phyloP scores from a whole-genome alignment of 768 basidiomycete species.

The Zangia roseola region DNA sequence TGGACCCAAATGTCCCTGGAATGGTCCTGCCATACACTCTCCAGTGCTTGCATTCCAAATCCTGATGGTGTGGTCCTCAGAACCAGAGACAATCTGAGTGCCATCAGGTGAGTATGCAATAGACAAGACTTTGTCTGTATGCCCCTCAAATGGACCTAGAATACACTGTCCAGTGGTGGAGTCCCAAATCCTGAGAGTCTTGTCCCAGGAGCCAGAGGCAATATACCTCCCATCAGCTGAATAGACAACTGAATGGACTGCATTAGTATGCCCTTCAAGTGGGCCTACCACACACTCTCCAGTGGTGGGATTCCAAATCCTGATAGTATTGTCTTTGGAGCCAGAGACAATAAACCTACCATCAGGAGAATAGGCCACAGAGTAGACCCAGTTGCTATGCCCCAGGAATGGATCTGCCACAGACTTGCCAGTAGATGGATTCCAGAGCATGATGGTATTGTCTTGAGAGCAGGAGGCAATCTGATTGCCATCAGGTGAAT shows the following conservation, averaged over 20 bases:
- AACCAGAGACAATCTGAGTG: constrained; percentile 13
- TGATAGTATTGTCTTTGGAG: constrained; percentile 20
- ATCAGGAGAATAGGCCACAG: constrained; percentile 28
- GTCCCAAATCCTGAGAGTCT: constrained; percentile 24
- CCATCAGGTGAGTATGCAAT: constrained; percentile 23
- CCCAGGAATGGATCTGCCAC: background rate
- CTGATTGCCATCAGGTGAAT: constrained; percentile 16
- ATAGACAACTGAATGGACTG: constrained; percentile 17
- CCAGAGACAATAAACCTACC: constrained; percentile 23
- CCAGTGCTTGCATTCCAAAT: constrained; percentile 18
- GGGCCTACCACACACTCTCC: constrained; percentile 16
- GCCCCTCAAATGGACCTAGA: constrained; percentile 19
- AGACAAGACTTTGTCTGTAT: constrained; percentile 11
- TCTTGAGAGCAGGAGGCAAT: constrained; percentile 11
- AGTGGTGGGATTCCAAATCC: constrained; percentile 21
- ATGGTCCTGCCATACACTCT: constrained; percentile 15
- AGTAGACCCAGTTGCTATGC: constrained; percentile 8
- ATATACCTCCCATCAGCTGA: constrained; percentile 23
- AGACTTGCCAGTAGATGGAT: constrained; percentile 12
- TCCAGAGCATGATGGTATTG: constrained; percentile 5
- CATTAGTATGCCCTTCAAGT: constrained; percentile 17
- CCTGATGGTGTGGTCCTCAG: constrained; percentile 15
- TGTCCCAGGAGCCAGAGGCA: constrained; percentile 26
- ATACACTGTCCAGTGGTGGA: constrained; percentile 13
- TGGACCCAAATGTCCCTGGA: constrained; percentile 7